These are phyloP conservation scores for Skeletonema tropicum DNA, from an alignment of 108 stramenopile genomes.

Conservation along the genomic window DNA sequence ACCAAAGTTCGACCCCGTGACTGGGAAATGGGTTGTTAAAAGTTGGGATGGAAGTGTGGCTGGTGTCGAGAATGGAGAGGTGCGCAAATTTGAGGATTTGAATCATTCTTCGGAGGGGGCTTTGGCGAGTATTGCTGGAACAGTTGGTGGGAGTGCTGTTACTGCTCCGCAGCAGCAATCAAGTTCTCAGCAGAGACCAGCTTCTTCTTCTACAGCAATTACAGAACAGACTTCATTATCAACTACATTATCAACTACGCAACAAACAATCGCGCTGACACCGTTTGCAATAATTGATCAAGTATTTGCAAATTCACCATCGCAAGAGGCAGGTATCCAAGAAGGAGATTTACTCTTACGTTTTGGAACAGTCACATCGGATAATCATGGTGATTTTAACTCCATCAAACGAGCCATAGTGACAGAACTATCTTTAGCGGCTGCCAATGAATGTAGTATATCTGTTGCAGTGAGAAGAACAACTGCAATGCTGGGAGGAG, in stretches of 20 bases:
- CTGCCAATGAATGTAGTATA: constrained; percentile 47
- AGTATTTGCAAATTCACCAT: constrained; percentile 76
- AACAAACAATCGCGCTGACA: background rate
- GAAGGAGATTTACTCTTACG: constrained; percentile 73
- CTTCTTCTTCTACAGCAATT: constrained; percentile 19
- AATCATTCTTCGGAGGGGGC: constrained; percentile 8
- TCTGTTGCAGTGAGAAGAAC: constrained; percentile 53
- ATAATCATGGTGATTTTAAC: constrained; percentile 57
- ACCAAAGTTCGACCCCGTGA: constrained; percentile 80
- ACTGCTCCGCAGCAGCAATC: background rate
- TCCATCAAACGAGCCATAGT: constrained; percentile 40
- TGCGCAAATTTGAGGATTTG: constrained; percentile 62
- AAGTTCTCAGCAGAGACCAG: background rate
- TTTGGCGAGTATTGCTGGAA: background rate
- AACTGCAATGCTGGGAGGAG: constrained; percentile 17
- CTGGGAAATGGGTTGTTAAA: constrained; percentile 86
- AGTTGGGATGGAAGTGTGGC: constrained; percentile 89
- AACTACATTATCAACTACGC: background rate
- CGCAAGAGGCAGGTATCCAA: constrained; percentile 69
- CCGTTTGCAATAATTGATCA: constrained; percentile 78
- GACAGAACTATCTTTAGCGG: constrained; percentile 56
- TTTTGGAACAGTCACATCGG: constrained; percentile 63
- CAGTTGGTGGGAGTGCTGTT: background rate
- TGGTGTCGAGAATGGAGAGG: constrained; percentile 67
- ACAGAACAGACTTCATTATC: background rate